Evolutionary conservation across 441 rosid species (phyloP), one percentile per base, ranked within the genome.

Genomic region (Jatropha multifida): DNA sequence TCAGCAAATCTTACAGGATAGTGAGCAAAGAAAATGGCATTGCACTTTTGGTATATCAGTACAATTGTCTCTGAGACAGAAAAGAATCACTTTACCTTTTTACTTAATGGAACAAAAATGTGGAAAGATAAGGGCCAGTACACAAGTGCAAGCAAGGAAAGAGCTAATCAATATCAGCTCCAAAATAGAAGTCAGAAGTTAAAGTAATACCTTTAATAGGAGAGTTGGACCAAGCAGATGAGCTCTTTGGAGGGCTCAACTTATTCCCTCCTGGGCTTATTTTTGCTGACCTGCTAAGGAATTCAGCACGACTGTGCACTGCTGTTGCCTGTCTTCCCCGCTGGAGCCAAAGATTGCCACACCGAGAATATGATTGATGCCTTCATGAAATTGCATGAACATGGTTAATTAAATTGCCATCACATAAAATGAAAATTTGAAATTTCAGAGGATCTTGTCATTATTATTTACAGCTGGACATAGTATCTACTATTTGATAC

Each of bases 221-320:
- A 85, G 95, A 90, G 71, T 78, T 87, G 13, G 85, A 68, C 90
- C 85, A 90, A 9, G 85, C 84, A 66, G 83, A 83, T 51, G 84
- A 68, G 77, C 70, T 86, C 80, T 51, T 83, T 18, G 81, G 83
- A 77, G 78, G 82, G 70, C 79, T 86, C 91, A 92, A 87, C 72
- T 86, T 67, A 72, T 80, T 88, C 69, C 87, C 82, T 74, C 81
- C 81, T 41, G 86, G 74, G 49, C 85, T 76, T 74, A 67, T 82
- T 61, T 65, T 76, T 5, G 85, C 81, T 44, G 92, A 78, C 82
- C 88, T 86, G 68, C 89, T 75, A 72, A 86, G 87, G 81, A 91
- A 91, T 75, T 88, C 91, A 58, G 92, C 83, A 54, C 82, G 85
- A 51, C 83, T 80, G 65, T 76, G 81, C 83, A 41, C 82, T 56